Conservation (phyloP, 2,329 filamentous ascomycete species). For the Hymenoscyphus occultus region DNA sequence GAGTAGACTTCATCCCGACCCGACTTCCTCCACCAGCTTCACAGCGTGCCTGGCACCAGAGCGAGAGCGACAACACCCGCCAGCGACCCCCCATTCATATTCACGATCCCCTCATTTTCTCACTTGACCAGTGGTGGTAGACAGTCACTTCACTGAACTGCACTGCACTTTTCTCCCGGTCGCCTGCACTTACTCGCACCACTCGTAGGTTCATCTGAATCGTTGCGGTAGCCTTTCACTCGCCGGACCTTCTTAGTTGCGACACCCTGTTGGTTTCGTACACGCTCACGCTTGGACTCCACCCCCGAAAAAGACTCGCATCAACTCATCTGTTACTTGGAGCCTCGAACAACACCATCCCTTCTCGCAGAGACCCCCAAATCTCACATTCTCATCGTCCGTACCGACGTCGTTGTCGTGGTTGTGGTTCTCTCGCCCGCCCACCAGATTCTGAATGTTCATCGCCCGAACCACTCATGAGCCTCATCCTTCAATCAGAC, state of each 20-base stretch:
- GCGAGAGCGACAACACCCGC: not conserved
- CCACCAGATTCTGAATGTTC: slow-evolving; percentile 4
- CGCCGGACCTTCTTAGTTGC: slow-evolving; percentile 8
- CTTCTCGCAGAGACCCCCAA: not conserved
- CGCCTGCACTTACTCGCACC: not conserved
- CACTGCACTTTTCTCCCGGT: not conserved
- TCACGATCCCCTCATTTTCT: not conserved
- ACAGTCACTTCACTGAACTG: not conserved
- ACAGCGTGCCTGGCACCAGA: not conserved
- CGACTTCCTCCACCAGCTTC: not conserved
- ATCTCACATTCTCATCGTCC: not conserved
- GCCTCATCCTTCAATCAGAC: slow-evolving; percentile 4
- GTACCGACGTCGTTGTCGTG: not conserved
- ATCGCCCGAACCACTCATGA: slow-evolving; percentile 3
- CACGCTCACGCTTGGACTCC: slow-evolving; percentile 9
- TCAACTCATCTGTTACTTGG: not conserved
- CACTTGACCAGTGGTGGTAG: not conserved
- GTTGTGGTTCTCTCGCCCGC: not conserved
- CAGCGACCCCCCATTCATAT: not conserved
- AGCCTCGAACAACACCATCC: slow-evolving; percentile 1
- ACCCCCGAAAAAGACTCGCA: not conserved
- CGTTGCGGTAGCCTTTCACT: not conserved
- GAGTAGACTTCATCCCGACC: not conserved
- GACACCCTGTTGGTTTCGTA: slow-evolving; percentile 9
- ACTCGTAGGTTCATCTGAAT: slow-evolving; percentile 7